Conservation (phyloP, 176 grass and related monocot genomes). For the Musa acuminata region DNA sequence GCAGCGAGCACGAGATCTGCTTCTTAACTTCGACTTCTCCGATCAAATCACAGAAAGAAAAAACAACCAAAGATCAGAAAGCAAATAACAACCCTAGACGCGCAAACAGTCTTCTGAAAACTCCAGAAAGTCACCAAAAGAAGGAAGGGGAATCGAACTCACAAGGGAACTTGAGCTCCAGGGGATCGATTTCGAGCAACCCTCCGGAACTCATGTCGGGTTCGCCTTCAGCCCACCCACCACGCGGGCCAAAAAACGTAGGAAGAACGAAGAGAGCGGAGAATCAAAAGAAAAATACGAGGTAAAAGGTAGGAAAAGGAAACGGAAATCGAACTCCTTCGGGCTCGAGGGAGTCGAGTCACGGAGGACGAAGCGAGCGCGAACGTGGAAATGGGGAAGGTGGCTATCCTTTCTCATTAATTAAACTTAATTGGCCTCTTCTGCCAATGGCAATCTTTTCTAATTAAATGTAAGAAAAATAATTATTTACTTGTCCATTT, state of each 20-base stretch:
- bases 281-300: background rate
- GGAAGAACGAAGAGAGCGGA: background rate
- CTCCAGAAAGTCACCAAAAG: background rate
- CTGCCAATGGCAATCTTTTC: background rate
- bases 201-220: background rate
- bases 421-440: background rate
- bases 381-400: slow-evolving; percentile 3
- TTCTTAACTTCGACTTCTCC: slow-evolving; percentile 65
- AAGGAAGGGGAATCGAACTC: background rate
- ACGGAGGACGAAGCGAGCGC: background rate
- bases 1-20: slow-evolving; percentile 77
- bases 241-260: background rate
- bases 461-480: no score
- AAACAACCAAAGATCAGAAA: background rate
- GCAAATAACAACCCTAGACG: background rate
- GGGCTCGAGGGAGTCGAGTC: background rate
- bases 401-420: background rate
- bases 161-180: background rate
- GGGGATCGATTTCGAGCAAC: background rate
- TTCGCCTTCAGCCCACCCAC: background rate
- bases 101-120: background rate
- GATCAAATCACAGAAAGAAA: background rate
- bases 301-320: background rate
- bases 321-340: background rate
- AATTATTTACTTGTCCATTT: no score